These are phyloP conservation scores for Malassezia caprae DNA, from an alignment of 1,284 basidiomycete species.

Conservation along the genomic window DNA sequence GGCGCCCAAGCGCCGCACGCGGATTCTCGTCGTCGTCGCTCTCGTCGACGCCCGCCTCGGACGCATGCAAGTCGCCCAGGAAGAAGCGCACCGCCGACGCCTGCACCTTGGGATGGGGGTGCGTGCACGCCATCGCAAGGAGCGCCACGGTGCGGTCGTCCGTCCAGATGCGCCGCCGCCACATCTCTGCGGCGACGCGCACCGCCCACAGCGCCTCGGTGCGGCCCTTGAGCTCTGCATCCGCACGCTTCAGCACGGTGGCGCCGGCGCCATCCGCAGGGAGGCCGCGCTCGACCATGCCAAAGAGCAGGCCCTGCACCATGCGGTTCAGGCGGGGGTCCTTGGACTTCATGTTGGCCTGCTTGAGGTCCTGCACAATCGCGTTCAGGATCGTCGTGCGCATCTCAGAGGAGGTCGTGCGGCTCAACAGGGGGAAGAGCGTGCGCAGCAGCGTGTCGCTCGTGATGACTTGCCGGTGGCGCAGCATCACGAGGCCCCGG, in stretches of 20 bases:
- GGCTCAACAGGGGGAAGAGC: slow-evolving; percentile 80
- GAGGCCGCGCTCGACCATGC: slow-evolving; percentile 87
- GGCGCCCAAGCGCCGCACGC: slow-evolving; percentile 28
- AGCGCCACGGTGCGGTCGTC: slow-evolving; percentile 91
- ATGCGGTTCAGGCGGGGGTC: slow-evolving; percentile 94
- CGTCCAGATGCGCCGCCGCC: slow-evolving; percentile 87
- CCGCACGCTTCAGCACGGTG: slow-evolving; percentile 12
- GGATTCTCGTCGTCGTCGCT: slow-evolving; percentile 22
- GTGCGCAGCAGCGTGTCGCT: slow-evolving; percentile 88
- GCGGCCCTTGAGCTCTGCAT: slow-evolving; percentile 53
- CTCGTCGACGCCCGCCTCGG: slow-evolving; percentile 24
- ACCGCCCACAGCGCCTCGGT: slow-evolving; percentile 94
- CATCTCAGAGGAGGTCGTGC: slow-evolving; percentile 69
- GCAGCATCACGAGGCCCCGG: slow-evolving; percentile 58
- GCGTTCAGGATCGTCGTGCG: slow-evolving; percentile 81
- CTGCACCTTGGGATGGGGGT: slow-evolving; percentile 88
- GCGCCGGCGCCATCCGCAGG: not conserved
- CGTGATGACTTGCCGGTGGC: slow-evolving; percentile 82
- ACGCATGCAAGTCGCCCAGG: slow-evolving; percentile 56
- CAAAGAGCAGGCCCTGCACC: slow-evolving; percentile 89
- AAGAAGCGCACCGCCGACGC: slow-evolving; percentile 96
- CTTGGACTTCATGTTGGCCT: slow-evolving; percentile 75
- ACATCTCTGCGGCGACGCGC: slow-evolving; percentile 82
- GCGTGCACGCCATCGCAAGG: slow-evolving; percentile 80
- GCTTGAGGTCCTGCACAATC: slow-evolving; percentile 87